Base-by-base conservation (phyloP, 2,329 filamentous ascomycete genomes). In the Erysiphe pulchra region DNA sequence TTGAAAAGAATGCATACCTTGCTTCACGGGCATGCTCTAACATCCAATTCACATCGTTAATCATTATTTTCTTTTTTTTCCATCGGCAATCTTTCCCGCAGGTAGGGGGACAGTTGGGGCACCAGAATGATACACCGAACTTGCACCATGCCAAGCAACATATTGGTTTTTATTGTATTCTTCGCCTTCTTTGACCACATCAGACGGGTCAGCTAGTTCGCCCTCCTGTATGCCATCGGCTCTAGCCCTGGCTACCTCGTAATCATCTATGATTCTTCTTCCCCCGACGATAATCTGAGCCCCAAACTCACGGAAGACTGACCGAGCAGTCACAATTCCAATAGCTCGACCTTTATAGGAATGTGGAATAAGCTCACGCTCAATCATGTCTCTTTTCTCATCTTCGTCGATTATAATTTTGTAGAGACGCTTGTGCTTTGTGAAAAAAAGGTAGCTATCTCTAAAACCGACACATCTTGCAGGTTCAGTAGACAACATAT, bases 131-230 rank as follows among this genome's bases (percentile, higher is more conserved):
- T 98, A 98, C 20, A 98, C 90, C 36, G 82, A 78, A 60, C 87
- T 95, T 42, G 90, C 90, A 44, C 90, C 90, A 59, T 93, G 86
- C 90, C 90, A 98, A 28, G 90, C 90, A 28, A 98, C 90, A 57
- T 94, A 98, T 60, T 94, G 86, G 58, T 98, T 98, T 64, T 87
- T 85, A 67, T 98, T 94, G 68, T 98, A 98, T n/a, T 77, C 69
- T 58, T 92, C 80, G 36, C 79, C 81, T n/a, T 69, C 66, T 9
- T 71, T 70, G 24, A 85, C 72, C 38, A 86, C 70, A 61, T 98
- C 90, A 49, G 85, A 79, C 0, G 87, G 87, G 56, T 95, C 90
- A 16, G 86, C 90, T 20, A 95, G 60, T 58, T 92, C 84, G 51
- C 90, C 90, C 60, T 94, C 87, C 2, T 83, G 70, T 24, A 77